These are phyloP conservation scores for Barbarea vulgaris DNA, from an alignment of 345 rosid genomes.

Conservation along the genomic window DNA sequence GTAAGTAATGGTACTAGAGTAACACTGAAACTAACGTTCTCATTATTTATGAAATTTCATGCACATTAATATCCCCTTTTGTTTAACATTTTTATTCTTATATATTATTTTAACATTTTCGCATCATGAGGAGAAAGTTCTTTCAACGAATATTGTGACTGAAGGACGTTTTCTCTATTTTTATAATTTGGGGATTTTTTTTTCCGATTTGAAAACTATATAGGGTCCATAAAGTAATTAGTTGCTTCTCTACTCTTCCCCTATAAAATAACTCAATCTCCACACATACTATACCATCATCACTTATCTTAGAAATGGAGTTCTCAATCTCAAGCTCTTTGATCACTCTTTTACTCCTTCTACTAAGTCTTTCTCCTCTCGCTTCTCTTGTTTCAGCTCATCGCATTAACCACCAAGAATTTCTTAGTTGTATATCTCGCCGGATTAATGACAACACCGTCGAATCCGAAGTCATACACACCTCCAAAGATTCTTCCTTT, in stretches of 20 bases:
- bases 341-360: constrained; percentile 10
- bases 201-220: not conserved
- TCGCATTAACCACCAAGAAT: constrained; percentile 6
- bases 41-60: too few species aligned
- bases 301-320: constrained; percentile 6
- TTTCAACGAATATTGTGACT: too few species aligned
- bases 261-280: not conserved
- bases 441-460: constrained; percentile 7
- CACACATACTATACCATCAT: not conserved
- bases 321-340: not conserved
- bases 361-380: constrained; percentile 15
- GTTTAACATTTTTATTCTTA: too few species aligned
- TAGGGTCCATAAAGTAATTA: not conserved
- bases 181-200: not conserved
- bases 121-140: too few species aligned
- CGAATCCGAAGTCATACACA: constrained; percentile 34
- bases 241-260: not conserved
- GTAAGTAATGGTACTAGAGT: too few species aligned
- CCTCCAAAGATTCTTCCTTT: constrained; percentile 16
- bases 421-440: constrained; percentile 32
- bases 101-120: too few species aligned
- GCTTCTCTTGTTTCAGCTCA: not conserved
- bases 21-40: too few species aligned
- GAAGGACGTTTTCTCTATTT: not conserved
- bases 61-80: too few species aligned